These are phyloP conservation scores for Periconia sp. DNA, from an alignment of 2,329 filamentous ascomycete genomes.

Conservation along the genomic window DNA sequence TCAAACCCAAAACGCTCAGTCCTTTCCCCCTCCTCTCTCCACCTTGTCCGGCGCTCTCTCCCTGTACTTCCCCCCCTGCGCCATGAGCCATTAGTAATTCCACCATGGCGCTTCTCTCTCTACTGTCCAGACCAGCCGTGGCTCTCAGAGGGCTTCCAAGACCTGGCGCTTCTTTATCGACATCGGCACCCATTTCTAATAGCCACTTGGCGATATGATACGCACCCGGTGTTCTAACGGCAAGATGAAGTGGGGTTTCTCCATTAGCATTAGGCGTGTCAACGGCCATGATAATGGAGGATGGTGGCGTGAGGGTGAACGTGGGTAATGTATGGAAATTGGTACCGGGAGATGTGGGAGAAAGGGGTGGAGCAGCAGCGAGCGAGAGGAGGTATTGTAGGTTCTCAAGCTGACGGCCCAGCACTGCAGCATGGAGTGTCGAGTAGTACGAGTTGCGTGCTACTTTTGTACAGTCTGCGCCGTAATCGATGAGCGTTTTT, in stretches of 20 bases:
- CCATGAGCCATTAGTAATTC: slow-evolving; percentile 31
- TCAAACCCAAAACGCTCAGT: slow-evolving; percentile 15
- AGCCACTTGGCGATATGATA: slow-evolving; percentile 30
- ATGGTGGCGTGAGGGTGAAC: background rate
- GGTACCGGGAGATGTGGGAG: background rate
- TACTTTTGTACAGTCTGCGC: slow-evolving; percentile 29
- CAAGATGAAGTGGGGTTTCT: slow-evolving; percentile 36
- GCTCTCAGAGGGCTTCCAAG: slow-evolving; percentile 23
- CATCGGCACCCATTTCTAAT: slow-evolving; percentile 33
- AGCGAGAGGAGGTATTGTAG: slow-evolving; percentile 28
- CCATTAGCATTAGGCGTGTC: slow-evolving; percentile 26
- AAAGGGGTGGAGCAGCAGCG: slow-evolving; percentile 6
- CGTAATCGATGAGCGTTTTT: slow-evolving; percentile 29
- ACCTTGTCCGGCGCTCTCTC: background rate
- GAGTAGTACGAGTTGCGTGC: slow-evolving; percentile 21
- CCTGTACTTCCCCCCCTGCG: slow-evolving; percentile 22
- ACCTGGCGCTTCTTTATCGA: slow-evolving; percentile 26
- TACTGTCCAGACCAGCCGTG: slow-evolving; percentile 19
- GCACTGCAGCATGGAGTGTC: slow-evolving; percentile 30
- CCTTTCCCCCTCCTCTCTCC: slow-evolving; percentile 14
- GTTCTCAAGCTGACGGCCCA: slow-evolving; percentile 27
- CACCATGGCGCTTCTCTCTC: slow-evolving; percentile 31
- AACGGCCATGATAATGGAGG: slow-evolving; percentile 17
- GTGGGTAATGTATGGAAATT: background rate
- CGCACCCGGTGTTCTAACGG: slow-evolving; percentile 27